Evolutionary conservation across 495 filamentous ascomycete genomes (phyloP), one percentile per base, ranked within the genome.

Genomic region (Talaromyces borbonicus): DNA sequence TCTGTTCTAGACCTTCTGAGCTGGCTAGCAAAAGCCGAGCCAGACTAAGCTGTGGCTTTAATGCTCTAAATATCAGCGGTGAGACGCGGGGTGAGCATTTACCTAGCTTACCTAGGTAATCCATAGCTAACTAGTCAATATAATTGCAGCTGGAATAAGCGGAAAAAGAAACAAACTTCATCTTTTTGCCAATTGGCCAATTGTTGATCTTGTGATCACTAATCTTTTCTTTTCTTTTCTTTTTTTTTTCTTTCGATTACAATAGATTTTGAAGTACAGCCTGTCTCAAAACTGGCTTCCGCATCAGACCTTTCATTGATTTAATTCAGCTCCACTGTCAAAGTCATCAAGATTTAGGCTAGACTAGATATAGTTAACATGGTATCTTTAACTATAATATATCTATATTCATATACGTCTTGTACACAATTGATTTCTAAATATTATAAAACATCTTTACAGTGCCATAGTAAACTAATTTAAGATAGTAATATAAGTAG

Each of bases 131-230:
- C n/a, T n/a, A n/a, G n/a, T n/a, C n/a, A n/a, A n/a, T n/a, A n/a
- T n/a, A n/a, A n/a, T n/a, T n/a, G n/a, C n/a, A n/a, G n/a, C n/a
- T n/a, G n/a, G n/a, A n/a, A n/a, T n/a, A n/a, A n/a, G n/a, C n/a
- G n/a, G n/a, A n/a, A n/a, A n/a, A n/a, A n/a, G n/a, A n/a, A n/a
- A n/a, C n/a, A n/a, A n/a, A n/a, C n/a, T n/a, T n/a, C n/a, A n/a
- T n/a, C n/a, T n/a, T n/a, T n/a, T n/a, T n/a, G n/a, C n/a, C n/a
- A n/a, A n/a, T n/a, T n/a, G n/a, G n/a, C n/a, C n/a, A n/a, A n/a
- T n/a, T n/a, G n/a, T 44, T 32, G 9, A 46, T 26, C 30, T 43
- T 38, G 19, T 44, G 41, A 44, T 22, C 24, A 22, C 20, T 22
- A 23, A 36, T 8, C 31, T 20, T 16, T 38, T 12, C 8, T 8